Base-by-base conservation (phyloP, 2,329 filamentous ascomycete genomes). In the Alternaria sp. region DNA sequence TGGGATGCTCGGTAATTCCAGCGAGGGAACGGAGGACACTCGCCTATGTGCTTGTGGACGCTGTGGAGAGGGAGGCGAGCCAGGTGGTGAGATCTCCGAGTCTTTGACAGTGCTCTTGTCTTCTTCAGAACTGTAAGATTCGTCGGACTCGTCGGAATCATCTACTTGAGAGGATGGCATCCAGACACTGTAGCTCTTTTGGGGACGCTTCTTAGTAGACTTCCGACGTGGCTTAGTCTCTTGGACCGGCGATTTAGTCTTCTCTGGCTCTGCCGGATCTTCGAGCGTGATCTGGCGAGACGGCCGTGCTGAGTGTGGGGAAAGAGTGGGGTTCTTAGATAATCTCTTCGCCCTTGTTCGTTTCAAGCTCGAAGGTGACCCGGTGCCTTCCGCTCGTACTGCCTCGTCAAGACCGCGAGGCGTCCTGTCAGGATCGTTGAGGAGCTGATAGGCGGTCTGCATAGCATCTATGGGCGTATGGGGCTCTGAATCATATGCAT, bases 151-250 rank as follows among this genome's bases (percentile, higher is more conserved):
- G 48, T 77, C 75, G 6, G 73, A 77, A 49, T 71, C 59, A 7
- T 78, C 69, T 9, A 71, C 63, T 41, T 80, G 78, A 4, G 80
- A 80, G 3, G 76, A 70, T 26, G 82, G 82, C 69, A 84, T 75
- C 82, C 82, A 85, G 12, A 84, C 82, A 52, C 78, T 82, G 69
- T 81, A 84, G 47, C 78, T 79, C 64, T 80, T 80, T 34, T 70
- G 63, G 49, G 71, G 68, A 41, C 68, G 73, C n/a, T 70, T 68
- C 54, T 70, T 75, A 20, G 75, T 76, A 22, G 67, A 65, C 48
- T 72, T 77, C 39, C 72, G 70, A n/a, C 70, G 65, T 42, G 69
- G 68, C 47, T 70, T 69, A 24, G 49, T 32, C 16, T 70, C 65
- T 38, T 73, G 67, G 32, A 62, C 54, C 8, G 57, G 42, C 30